Base-by-base conservation (phyloP, 1,284 basidiomycete species). In the Omphalotus olearius region DNA sequence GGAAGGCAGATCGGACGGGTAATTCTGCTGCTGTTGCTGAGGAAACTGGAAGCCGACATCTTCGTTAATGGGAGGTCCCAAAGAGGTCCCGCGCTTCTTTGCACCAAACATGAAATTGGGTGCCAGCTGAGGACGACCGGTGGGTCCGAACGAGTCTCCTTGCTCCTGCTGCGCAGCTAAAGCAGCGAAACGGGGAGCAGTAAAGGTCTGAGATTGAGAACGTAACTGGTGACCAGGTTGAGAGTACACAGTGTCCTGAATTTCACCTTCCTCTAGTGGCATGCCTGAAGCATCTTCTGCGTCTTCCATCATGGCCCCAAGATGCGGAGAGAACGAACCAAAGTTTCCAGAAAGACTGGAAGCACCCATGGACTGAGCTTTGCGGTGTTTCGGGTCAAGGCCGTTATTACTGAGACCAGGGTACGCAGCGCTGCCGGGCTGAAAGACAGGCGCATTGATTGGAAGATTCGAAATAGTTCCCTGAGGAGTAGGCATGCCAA, bases 21-120 rank as follows among this genome's bases (percentile, higher is more conserved):
- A 74, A 48, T 61, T 67, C 51, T 61, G 62, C 55, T 75, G 72
- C 64, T 87, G n/a, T n/a, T n/a, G 85, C 63, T 91, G 88, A 43
- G 89, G 88, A 64, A 91, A 91, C 63, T 91, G 88, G 69, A 91
- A 91, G 37, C 79, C 66, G 62, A 91, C 88, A 56, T 91, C 88
- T 64, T 91, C 88, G 55, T 78, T 86, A 64, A 90, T 85, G 35
- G 86, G 73, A 30, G 86, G 86, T 1, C 80, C 87, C 70, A 86
- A 76, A 11, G 78, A 73, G 17, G 39, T 39, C 16, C 33, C 4
- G 10, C 75, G 69, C 61, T 82, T 82, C 56, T 83, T 79, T 45
- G 82, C 81, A 47, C 92, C 93, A 66, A 95, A 95, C 74, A 88
- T 91, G 70, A 95, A 95, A 38, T 78, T 76, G 10, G 92, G 93